Conservation (phyloP, 805 yeast genomes). For the Teunomyces aglyptinius region DNA sequence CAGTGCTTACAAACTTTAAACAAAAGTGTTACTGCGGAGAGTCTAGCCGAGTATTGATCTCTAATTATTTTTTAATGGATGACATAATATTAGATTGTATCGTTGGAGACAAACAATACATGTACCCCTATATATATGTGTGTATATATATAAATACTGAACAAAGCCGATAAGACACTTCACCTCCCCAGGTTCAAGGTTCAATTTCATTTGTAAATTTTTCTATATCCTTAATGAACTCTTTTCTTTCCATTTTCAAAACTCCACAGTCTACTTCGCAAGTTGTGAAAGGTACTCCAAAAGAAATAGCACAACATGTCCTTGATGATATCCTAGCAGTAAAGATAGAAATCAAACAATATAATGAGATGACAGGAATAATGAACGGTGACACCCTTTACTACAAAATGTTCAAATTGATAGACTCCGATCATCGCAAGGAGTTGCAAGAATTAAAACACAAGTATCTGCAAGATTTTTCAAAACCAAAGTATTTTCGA, state of each 20-base stretch:
- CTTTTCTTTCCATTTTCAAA: neutral
- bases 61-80: neutral
- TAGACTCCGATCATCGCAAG: conserved; percentile 19
- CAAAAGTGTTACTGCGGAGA: neutral
- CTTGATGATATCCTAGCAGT: conserved; percentile 20
- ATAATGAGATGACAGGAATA: conserved; percentile 21
- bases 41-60: conserved; percentile 1
- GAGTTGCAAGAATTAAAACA: conserved; percentile 15
- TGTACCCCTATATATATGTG: neutral
- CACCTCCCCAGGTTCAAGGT: neutral
- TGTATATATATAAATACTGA: neutral
- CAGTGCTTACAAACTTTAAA: neutral
- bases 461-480: conserved; percentile 10
- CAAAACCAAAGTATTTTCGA: conserved; percentile 12
- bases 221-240: neutral
- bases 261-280: neutral
- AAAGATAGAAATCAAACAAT: conserved; percentile 20
- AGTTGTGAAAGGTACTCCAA: conserved; percentile 15
- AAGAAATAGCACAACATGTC: conserved; percentile 18
- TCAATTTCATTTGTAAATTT: neutral
- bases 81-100: neutral
- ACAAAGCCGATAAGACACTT: neutral
- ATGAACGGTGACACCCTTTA: conserved; percentile 17
- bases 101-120: neutral
- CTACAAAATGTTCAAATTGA: conserved; percentile 19